Evolutionary conservation across 768 basidiomycete species (phyloP).

Genomic region (Russula ochroleuca): DNA sequence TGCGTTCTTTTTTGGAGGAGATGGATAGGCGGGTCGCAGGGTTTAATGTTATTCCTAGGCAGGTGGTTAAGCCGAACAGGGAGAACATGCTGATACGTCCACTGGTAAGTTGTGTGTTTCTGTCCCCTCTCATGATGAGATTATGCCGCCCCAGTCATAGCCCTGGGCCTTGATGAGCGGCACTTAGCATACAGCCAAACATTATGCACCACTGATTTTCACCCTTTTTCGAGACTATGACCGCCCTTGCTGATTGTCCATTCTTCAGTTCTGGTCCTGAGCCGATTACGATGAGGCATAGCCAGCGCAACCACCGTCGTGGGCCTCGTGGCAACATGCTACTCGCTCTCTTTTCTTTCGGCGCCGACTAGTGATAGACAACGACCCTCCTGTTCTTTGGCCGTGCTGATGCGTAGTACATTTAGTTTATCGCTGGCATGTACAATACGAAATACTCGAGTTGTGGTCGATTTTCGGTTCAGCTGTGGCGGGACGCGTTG

Average conservation of each 20-base stretch:
- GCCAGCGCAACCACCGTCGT: not conserved
- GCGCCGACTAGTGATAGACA: not conserved
- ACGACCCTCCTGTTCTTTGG: not conserved
- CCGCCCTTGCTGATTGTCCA: not conserved
- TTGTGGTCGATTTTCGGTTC: not conserved
- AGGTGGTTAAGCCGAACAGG: not conserved
- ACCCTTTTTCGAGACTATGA: not conserved
- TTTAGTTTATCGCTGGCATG: conserved; percentile 9
- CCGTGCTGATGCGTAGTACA: conserved; percentile 10
- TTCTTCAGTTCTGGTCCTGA: not conserved
- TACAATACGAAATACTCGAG: conserved; percentile 16
- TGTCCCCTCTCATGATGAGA: conserved; percentile 20
- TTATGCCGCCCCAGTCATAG: conserved; percentile 30
- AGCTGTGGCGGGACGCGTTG: not conserved
- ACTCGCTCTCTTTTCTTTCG: not conserved
- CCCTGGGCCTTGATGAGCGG: conserved; percentile 28
- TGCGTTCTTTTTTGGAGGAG: not conserved
- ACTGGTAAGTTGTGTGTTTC: conserved; percentile 6
- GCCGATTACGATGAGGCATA: not conserved
- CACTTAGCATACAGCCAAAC: conserved; percentile 29
- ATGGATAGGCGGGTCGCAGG: not conserved
- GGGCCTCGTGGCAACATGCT: conserved; percentile 2
- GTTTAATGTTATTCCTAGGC: not conserved
- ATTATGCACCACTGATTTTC: conserved; percentile 26
- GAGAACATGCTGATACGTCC: not conserved